Evolutionary conservation across 2,329 filamentous ascomycete genomes (phyloP).

Genomic region (Periglandula ipomoeae): DNA sequence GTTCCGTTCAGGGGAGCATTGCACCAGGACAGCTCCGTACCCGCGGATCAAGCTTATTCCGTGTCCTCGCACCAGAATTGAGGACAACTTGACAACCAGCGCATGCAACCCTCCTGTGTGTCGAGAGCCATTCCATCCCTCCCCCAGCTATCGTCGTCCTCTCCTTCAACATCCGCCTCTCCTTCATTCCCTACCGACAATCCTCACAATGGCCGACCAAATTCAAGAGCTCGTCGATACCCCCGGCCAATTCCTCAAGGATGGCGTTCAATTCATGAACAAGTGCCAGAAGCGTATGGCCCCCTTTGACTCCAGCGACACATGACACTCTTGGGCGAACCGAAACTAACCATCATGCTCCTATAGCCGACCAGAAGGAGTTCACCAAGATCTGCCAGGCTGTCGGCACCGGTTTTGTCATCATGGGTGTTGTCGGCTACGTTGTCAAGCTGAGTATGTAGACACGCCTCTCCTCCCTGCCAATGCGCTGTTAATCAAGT

Average conservation of each 20-base stretch:
- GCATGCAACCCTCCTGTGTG: neutral
- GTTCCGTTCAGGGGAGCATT: too few relatives aligned
- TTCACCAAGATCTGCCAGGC: conserved; percentile 43
- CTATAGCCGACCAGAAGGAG: conserved; percentile 31
- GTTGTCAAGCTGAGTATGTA: conserved; percentile 58
- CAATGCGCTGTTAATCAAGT: neutral
- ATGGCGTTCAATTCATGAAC: conserved; percentile 53
- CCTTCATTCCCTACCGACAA: neutral
- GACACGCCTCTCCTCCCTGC: neutral
- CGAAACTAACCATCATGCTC: neutral
- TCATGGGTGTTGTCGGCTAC: conserved; percentile 64
- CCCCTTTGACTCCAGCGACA: neutral
- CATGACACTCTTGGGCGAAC: neutral
- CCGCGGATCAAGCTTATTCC: conserved; percentile 7
- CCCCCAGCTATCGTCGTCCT: neutral
- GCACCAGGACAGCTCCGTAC: too few relatives aligned
- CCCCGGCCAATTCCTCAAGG: conserved; percentile 54
- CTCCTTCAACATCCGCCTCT: neutral
- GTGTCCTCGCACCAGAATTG: conserved; percentile 1
- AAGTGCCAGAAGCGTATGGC: conserved; percentile 52
- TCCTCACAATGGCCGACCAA: conserved; percentile 51
- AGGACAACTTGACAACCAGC: conserved; percentile 8
- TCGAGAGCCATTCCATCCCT: neutral
- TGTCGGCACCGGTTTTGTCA: conserved; percentile 59
- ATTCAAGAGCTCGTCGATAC: conserved; percentile 62